phyloP scores from a whole-genome alignment of 2,329 filamentous ascomycete species.

The Sporothrix curviconia region DNA sequence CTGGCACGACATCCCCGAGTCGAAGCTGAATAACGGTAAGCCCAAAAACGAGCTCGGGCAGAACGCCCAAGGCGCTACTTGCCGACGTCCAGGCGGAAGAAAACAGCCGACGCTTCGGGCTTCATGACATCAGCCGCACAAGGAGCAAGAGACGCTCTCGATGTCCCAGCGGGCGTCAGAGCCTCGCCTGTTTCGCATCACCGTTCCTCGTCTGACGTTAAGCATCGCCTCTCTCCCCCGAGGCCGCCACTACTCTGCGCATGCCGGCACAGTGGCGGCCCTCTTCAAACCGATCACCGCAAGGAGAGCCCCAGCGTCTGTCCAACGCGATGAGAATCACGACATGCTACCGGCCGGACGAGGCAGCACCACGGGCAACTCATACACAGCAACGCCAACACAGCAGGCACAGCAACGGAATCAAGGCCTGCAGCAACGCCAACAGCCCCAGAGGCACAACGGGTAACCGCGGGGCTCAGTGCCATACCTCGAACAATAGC shows the following conservation, averaged over 20 bases:
- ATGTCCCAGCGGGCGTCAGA: constrained; percentile 58
- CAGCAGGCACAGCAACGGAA: background rate
- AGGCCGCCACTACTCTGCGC: constrained; percentile 13
- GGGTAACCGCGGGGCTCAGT: constrained; percentile 12
- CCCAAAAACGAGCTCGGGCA: background rate
- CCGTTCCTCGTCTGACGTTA: constrained; percentile 25
- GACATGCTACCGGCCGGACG: constrained; percentile 14
- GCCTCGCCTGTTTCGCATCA: constrained; percentile 48
- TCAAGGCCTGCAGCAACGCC: background rate
- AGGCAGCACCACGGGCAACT: background rate
- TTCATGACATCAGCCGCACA: constrained; percentile 44
- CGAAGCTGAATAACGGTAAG: constrained; percentile 17
- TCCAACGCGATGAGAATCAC: constrained; percentile 16
- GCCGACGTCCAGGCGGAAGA: constrained; percentile 14
- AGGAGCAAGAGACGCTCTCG: constrained; percentile 51
- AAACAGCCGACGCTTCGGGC: constrained; percentile 51
- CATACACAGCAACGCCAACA: background rate
- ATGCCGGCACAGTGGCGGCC: too few species aligned
- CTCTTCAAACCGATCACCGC: constrained; percentile 17
- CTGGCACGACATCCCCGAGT: constrained; percentile 9
- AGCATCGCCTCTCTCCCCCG: background rate
- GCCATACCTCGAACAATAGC: background rate
- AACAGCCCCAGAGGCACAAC: background rate
- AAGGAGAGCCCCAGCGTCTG: background rate
- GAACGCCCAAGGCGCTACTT: background rate